phyloP scores from a whole-genome alignment of 2,329 filamentous ascomycete species.

The Fusarium denticulatum region DNA sequence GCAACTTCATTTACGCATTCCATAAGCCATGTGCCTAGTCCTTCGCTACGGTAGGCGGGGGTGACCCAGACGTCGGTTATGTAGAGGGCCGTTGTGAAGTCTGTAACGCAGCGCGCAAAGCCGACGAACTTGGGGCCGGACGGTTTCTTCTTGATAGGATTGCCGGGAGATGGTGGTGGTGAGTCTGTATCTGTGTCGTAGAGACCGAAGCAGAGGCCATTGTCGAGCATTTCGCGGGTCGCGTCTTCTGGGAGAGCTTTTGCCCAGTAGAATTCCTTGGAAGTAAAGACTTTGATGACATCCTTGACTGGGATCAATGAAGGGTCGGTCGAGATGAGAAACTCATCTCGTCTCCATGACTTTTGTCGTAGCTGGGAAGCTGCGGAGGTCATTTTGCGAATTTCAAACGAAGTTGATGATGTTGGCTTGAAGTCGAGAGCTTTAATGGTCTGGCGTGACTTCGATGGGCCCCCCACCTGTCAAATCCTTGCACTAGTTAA shows the following conservation, averaged over 20 bases:
- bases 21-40: slow-evolving; percentile 70
- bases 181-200: slow-evolving; percentile 48
- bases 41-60: slow-evolving; percentile 62
- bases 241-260: slow-evolving; percentile 54
- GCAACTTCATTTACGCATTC: slow-evolving; percentile 64
- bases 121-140: slow-evolving; percentile 37
- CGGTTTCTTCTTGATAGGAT: accelerated
- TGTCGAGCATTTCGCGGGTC: slow-evolving; percentile 59
- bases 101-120: slow-evolving; percentile 67
- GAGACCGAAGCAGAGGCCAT: slow-evolving; percentile 66
- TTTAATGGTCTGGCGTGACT: background rate
- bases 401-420: background rate
- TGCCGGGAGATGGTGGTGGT: accelerated
- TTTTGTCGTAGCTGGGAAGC: background rate
- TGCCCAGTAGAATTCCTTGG: slow-evolving; percentile 65
- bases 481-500: background rate
- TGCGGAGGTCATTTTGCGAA: background rate
- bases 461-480: background rate
- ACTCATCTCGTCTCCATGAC: slow-evolving; percentile 56
- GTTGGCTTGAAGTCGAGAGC: background rate
- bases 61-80: slow-evolving; percentile 70
- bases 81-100: slow-evolving; percentile 70
- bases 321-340: slow-evolving; percentile 65
- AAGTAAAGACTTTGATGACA: slow-evolving; percentile 60
- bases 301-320: slow-evolving; percentile 58